These are phyloP conservation scores for Lachancea kluyveri DNA, from an alignment of 805 yeast genomes.

Conservation along the genomic window DNA sequence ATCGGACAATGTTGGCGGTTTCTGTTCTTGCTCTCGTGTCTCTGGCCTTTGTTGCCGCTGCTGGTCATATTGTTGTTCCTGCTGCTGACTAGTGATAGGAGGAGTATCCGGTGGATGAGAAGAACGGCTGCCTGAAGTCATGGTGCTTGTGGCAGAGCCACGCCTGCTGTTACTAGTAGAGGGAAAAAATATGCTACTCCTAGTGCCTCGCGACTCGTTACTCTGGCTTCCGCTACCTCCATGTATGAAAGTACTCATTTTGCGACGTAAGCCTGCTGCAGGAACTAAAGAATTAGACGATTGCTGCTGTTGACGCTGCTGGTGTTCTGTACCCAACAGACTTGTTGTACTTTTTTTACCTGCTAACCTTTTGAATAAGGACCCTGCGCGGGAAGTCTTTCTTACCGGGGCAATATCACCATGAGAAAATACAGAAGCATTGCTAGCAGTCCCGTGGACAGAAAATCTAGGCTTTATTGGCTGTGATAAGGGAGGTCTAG, in stretches of 20 bases:
- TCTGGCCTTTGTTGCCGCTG: too few relatives aligned
- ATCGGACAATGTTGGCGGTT: too few relatives aligned
- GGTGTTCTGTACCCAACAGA: background rate
- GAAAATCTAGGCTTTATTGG: slow-evolving; percentile 7
- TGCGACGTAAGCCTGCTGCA: slow-evolving; percentile 12
- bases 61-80: too few relatives aligned
- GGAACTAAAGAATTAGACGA: too few relatives aligned
- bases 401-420: too few relatives aligned
- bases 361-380: slow-evolving; percentile 5
- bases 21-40: too few relatives aligned
- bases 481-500: slow-evolving; percentile 8
- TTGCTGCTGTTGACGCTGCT: too few relatives aligned
- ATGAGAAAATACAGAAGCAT: slow-evolving; percentile 3
- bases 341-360: slow-evolving; percentile 7
- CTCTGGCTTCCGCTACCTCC: slow-evolving; percentile 3
- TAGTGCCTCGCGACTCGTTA: too few relatives aligned
- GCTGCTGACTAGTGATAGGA: too few relatives aligned
- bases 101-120: too few relatives aligned
- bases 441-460: slow-evolving; percentile 4
- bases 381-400: slow-evolving; percentile 7
- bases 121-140: slow-evolving; percentile 6
- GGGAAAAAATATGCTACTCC: background rate
- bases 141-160: slow-evolving; percentile 10
- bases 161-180: slow-evolving; percentile 10
- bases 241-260: slow-evolving; percentile 22